phyloP scores from a whole-genome alignment of 1,284 basidiomycete genomes.

The Chalciporus piperatoides region DNA sequence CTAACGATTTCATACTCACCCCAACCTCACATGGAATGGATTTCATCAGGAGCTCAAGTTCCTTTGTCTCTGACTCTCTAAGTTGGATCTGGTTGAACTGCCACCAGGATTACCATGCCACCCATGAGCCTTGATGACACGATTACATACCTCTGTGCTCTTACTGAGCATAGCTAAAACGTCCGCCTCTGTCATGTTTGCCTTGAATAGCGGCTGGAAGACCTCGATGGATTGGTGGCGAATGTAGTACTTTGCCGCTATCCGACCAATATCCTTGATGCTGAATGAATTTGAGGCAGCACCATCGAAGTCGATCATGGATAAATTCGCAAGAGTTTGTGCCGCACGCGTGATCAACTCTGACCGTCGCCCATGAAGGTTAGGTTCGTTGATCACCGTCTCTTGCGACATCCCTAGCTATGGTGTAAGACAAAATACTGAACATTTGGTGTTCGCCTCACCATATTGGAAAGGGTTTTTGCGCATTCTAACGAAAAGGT shows the following conservation, averaged over 20 bases:
- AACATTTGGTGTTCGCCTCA: constrained; percentile 31
- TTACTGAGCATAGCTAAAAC: constrained; percentile 82
- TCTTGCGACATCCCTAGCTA: constrained; percentile 73
- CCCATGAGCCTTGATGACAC: neutral
- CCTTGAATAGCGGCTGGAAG: constrained; percentile 72
- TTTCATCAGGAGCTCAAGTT: constrained; percentile 73
- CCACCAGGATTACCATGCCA: neutral
- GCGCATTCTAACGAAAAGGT: constrained; percentile 93
- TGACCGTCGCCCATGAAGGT: constrained; percentile 71
- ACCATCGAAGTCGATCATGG: constrained; percentile 79
- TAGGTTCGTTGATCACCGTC: constrained; percentile 72
- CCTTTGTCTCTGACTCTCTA: constrained; percentile 85
- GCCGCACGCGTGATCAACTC: constrained; percentile 75
- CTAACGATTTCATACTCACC: constrained; percentile 37
- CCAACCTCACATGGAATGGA: constrained; percentile 77
- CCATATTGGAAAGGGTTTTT: constrained; percentile 93
- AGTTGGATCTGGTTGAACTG: constrained; percentile 95
- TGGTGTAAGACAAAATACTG: neutral
- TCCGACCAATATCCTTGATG: constrained; percentile 87
- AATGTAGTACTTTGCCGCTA: constrained; percentile 97
- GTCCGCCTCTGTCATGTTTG: constrained; percentile 93
- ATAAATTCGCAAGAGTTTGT: constrained; percentile 63
- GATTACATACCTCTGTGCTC: constrained; percentile 77
- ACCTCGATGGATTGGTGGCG: constrained; percentile 83
- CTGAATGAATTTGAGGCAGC: constrained; percentile 53